A percentile compares a stretch with the other conserved stretches of the same genome.
Evolutionary conservation across 768 basidiomycete genomes (phyloP).

Genomic region (Kwoniella pini): DNA sequence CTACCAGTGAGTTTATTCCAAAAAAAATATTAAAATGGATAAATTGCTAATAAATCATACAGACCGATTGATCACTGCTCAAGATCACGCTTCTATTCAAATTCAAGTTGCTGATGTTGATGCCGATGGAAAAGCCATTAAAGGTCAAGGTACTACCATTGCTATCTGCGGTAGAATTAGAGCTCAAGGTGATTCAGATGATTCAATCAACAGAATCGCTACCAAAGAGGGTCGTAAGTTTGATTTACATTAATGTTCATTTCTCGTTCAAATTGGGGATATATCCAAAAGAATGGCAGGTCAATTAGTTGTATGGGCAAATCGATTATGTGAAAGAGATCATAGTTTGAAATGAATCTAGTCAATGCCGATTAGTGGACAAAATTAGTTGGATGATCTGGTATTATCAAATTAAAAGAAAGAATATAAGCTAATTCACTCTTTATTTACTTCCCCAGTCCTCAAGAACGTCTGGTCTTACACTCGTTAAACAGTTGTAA

Average conservation of each 20-base stretch:
- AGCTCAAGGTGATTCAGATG: conserved; percentile 93
- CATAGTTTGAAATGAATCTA: too few species aligned
- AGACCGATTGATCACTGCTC: conserved; percentile 98
- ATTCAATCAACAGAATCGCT: conserved; percentile 92
- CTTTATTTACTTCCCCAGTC: conserved; percentile 60
- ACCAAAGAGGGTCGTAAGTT: conserved; percentile 92
- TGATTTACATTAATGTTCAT: conserved; percentile 35
- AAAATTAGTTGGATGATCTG: too few species aligned
- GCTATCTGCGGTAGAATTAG: conserved; percentile 93
- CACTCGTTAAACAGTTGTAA: conserved; percentile 69
- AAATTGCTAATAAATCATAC: not conserved
- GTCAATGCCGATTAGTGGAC: too few species aligned
- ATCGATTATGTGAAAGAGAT: too few species aligned
- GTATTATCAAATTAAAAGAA: not conserved
- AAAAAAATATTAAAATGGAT: not conserved
- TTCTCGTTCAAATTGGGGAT: too few species aligned
- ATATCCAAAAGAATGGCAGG: too few species aligned
- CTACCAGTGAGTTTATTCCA: conserved; percentile 72
- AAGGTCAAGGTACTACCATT: conserved; percentile 68
- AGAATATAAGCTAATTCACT: conserved; percentile 6
- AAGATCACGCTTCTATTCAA: conserved; percentile 98
- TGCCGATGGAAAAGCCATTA: conserved; percentile 62
- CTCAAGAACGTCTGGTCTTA: conserved; percentile 95
- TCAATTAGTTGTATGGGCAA: too few species aligned
- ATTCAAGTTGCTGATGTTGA: conserved; percentile 94